These are phyloP conservation scores for Aspergillus bridgeri DNA, from an alignment of 495 filamentous ascomycete species.

Conservation along the genomic window DNA sequence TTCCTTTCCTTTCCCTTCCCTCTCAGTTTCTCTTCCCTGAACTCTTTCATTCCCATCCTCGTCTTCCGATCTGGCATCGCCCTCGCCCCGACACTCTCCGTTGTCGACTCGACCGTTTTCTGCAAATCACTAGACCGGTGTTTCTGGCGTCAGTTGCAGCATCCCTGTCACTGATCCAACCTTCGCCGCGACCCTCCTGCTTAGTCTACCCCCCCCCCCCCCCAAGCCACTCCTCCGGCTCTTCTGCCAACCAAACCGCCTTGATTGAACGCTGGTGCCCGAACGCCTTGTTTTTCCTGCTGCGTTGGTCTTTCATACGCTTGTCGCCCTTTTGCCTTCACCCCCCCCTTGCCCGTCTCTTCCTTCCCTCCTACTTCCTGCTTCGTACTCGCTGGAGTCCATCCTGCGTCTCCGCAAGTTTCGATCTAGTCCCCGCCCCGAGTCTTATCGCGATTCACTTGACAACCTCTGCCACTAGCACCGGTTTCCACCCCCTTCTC, in stretches of 20 bases:
- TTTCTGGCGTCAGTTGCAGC: constrained; percentile 33
- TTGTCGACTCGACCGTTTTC: constrained; percentile 11
- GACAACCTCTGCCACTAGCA: not conserved
- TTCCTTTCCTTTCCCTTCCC: not conserved
- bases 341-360: constrained; percentile 3
- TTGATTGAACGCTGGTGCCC: constrained; percentile 38
- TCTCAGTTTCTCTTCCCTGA: not conserved
- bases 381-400: not conserved
- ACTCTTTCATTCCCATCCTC: not conserved
- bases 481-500: not conserved
- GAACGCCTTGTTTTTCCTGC: constrained; percentile 39
- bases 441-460: constrained; percentile 4
- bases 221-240: constrained; percentile 28
- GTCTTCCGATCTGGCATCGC: constrained; percentile 11
- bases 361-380: constrained; percentile 2
- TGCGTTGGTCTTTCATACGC: constrained; percentile 27
- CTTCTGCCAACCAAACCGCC: constrained; percentile 30
- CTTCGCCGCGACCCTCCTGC: constrained; percentile 29
- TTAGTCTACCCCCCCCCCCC: constrained; percentile 16
- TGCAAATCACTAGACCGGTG: constrained; percentile 16
- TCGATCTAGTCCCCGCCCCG: not conserved
- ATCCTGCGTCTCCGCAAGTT: constrained; percentile 1
- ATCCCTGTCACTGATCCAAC: constrained; percentile 43
- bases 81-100: constrained; percentile 16
- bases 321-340: constrained; percentile 7